phyloP scores from a whole-genome alignment of 2,329 filamentous ascomycete species.

The Sporothrix humicola region DNA sequence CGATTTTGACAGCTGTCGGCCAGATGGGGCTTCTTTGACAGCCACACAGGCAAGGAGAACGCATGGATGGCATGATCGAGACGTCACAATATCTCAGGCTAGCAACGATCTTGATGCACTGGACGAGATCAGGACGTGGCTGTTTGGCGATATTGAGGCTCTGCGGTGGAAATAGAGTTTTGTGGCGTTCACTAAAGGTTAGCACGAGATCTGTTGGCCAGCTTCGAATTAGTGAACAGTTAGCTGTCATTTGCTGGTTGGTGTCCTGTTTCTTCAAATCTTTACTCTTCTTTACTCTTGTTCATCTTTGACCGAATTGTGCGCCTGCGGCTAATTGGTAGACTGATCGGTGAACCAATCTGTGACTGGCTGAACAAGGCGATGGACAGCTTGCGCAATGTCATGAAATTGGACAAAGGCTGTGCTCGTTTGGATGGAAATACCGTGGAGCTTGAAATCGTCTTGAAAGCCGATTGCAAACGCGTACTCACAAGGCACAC shows the following conservation, averaged over 20 bases:
- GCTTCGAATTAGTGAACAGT: too few relatives aligned
- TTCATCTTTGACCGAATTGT: too few relatives aligned
- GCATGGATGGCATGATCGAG: not conserved
- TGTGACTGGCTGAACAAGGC: not conserved
- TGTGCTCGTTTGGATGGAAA: too few relatives aligned
- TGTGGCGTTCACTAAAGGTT: too few relatives aligned
- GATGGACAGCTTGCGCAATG: not conserved
- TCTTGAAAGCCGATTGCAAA: not conserved
- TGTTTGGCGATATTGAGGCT: not conserved
- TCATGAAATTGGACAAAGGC: too few relatives aligned
- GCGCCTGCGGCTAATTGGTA: too few relatives aligned
- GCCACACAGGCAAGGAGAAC: not conserved
- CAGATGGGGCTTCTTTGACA: not conserved
- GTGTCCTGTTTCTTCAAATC: too few relatives aligned
- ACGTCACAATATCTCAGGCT: not conserved
- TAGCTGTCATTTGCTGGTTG: too few relatives aligned
- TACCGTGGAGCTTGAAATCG: too few relatives aligned
- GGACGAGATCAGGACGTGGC: not conserved
- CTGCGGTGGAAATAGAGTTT: not conserved
- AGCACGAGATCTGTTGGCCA: too few relatives aligned
- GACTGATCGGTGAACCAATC: too few relatives aligned
- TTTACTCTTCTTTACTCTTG: too few relatives aligned
- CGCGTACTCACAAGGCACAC: not conserved
- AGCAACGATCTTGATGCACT: not conserved
- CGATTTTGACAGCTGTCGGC: slow-evolving; percentile 11